Percentiles rank a stretch among this genome's conserved stretches.
Evolutionary conservation across 768 basidiomycete species (phyloP).

Genomic region (Pulveroboletus sp.): DNA sequence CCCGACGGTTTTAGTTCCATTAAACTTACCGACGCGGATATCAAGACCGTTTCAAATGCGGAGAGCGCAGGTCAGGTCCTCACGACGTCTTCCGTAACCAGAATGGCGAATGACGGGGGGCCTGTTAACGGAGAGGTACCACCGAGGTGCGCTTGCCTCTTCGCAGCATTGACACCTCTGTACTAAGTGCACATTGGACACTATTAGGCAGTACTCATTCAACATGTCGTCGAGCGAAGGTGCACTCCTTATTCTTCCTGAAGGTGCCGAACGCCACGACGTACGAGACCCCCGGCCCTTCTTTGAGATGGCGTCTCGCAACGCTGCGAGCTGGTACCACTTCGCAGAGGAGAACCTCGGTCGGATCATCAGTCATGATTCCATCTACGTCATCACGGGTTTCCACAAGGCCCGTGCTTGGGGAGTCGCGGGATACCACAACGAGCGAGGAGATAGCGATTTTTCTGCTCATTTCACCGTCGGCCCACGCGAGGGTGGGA

Average conservation of each 20-base stretch:
- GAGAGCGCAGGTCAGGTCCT: slow-evolving; percentile 14
- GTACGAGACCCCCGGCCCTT: slow-evolving; percentile 26
- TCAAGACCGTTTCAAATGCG: slow-evolving; percentile 8
- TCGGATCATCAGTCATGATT: slow-evolving; percentile 27
- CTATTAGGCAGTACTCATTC: slow-evolving; percentile 12
- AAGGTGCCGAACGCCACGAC: slow-evolving; percentile 29
- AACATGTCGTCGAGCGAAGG: slow-evolving; percentile 25
- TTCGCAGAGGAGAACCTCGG: slow-evolving; percentile 27
- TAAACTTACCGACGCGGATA: slow-evolving; percentile 12
- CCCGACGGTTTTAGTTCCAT: slow-evolving; percentile 31
- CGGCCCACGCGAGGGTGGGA: slow-evolving; percentile 2
- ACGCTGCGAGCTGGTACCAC: slow-evolving; percentile 32
- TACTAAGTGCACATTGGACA: background rate
- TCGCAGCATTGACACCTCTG: background rate
- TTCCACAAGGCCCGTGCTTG: slow-evolving; percentile 28
- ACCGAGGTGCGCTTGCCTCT: slow-evolving; percentile 5
- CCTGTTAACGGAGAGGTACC: background rate
- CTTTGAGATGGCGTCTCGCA: slow-evolving; percentile 21
- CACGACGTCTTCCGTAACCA: slow-evolving; percentile 12
- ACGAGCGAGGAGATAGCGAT: background rate
- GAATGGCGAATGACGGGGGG: background rate
- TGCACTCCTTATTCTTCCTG: slow-evolving; percentile 33
- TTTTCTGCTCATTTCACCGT: slow-evolving; percentile 17
- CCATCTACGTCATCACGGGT: slow-evolving; percentile 34
- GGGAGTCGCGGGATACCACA: slow-evolving; percentile 25